Evolutionary conservation across 2,329 filamentous ascomycete genomes (phyloP).

Genomic region (Aureobasidium lini): DNA sequence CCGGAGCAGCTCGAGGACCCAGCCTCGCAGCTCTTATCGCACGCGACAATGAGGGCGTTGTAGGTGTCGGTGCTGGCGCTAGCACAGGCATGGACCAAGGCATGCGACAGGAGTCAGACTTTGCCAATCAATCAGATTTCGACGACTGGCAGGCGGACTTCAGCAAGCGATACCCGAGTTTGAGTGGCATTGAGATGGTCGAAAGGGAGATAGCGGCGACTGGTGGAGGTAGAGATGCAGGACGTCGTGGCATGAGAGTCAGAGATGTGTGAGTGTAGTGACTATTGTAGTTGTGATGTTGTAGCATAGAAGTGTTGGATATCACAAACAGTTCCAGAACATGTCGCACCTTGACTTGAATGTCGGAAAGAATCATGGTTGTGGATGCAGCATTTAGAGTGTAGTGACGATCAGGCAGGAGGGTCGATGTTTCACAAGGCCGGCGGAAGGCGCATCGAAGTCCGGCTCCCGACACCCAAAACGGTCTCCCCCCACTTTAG

Average conservation of each 20-base stretch:
- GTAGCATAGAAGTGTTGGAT: not conserved
- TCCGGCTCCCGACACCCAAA: not conserved
- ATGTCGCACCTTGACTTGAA: not conserved
- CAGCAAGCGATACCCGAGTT: slow-evolving; percentile 75
- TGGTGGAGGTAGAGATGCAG: slow-evolving; percentile 2
- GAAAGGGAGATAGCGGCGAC: slow-evolving; percentile 39
- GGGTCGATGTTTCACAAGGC: not conserved
- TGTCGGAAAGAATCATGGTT: not conserved
- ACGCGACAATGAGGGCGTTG: slow-evolving; percentile 31
- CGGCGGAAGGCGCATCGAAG: not conserved
- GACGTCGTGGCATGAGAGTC: slow-evolving; percentile 14
- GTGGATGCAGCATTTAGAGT: not conserved
- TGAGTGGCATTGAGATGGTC: slow-evolving; percentile 82
- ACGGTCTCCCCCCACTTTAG: not conserved
- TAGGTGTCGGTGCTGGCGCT: slow-evolving; percentile 21
- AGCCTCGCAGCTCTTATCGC: slow-evolving; percentile 29
- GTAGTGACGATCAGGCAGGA: not conserved
- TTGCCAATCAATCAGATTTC: not conserved
- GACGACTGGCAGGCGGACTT: slow-evolving; percentile 61
- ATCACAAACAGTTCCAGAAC: not conserved
- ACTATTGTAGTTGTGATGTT: not conserved
- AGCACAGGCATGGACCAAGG: not conserved
- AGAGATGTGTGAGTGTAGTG: slow-evolving; percentile 9
- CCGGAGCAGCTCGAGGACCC: slow-evolving; percentile 3
- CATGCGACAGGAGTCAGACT: not conserved